Percentiles rank a stretch among this genome's conserved stretches.
These are phyloP conservation scores for Saraca asoca DNA, from an alignment of 331 rosid genomes.

Conservation along the genomic window DNA sequence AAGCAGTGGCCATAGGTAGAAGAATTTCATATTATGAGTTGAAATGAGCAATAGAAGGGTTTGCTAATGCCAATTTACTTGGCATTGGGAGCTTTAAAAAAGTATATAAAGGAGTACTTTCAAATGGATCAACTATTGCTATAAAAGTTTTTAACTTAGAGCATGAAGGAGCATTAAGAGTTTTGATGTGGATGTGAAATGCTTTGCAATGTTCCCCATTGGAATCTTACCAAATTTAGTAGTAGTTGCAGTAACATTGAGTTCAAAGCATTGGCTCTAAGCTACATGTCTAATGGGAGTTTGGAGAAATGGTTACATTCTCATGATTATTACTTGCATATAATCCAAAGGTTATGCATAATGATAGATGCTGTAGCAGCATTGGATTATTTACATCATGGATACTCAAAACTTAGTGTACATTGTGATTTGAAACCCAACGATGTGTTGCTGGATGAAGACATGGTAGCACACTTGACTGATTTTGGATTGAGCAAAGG, in stretches of 20 bases:
- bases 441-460: slow-evolving; percentile 36
- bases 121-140: too few species aligned
- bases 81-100: neutral
- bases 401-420: slow-evolving; percentile 19
- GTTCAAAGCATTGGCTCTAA: too few species aligned
- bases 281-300: neutral
- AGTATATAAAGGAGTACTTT: too few species aligned
- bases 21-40: neutral
- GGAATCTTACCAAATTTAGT: slow-evolving; percentile 35
- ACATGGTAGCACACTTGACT: slow-evolving; percentile 40
- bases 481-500: slow-evolving; percentile 40
- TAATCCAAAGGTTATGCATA: slow-evolving; percentile 26
- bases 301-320: slow-evolving; percentile 29
- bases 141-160: too few species aligned
- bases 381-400: slow-evolving; percentile 37
- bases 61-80: neutral
- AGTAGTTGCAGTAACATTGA: neutral
- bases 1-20: neutral
- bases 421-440: slow-evolving; percentile 43
- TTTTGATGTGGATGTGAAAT: slow-evolving; percentile 27
- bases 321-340: neutral
- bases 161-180: neutral
- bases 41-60: neutral
- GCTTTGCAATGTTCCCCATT: slow-evolving; percentile 26
- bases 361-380: neutral